Base-by-base conservation (phyloP, 2,329 filamentous ascomycete genomes). In the Paramyrothecium sp. region DNA sequence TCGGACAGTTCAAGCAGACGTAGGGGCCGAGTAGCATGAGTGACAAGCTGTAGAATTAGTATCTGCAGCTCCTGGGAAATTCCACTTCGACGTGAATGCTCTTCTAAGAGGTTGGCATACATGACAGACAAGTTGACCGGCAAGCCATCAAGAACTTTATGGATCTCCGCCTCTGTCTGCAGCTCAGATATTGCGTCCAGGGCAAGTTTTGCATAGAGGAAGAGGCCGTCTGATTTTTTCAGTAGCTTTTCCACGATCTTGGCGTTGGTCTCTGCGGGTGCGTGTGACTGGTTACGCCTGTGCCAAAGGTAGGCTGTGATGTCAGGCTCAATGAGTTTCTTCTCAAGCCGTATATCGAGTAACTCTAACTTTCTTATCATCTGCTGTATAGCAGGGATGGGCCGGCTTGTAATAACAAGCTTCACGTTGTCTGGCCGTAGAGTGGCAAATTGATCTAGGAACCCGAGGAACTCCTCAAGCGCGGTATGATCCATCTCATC, bases 401-500 rank as follows among this genome's bases (percentile, higher is more conserved):
- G 74, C 2, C 77, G 74, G 59, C 75, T 77, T 0, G 78, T 78
- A 16, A 77, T 67, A 1, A 78, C 17, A 0, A 79, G 55, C 59
- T 78, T 79, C 57, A 77, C 63, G 16, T 58, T 60, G 0, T 46
- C 50, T 0, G 73, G 69, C 11, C 56, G 64, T 61, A 62, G 67
- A 17, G 63, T 56, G 1, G 68, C 71, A 2, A 79, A 60, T 0
- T 58, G 54, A 2, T 63, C 65, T 1, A 80, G 60, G 3, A 59
- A 54, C 8, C 65, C 52, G 1, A 77, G 58, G 41, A 77, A 74
- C 2, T 20, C 8, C 0, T 56, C 50, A 7, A 73, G 68, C 30
- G 74, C 65, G 0, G 64, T 70, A 22, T 62, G 47, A 49, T 75
- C 72, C 71, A 79, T 78, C 63, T 80, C 77, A 59, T 80, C 78